Evolutionary conservation across 352 stramenopile species (phyloP), one percentile per base, ranked within the genome.

Genomic region (Lagenidium sp.): DNA sequence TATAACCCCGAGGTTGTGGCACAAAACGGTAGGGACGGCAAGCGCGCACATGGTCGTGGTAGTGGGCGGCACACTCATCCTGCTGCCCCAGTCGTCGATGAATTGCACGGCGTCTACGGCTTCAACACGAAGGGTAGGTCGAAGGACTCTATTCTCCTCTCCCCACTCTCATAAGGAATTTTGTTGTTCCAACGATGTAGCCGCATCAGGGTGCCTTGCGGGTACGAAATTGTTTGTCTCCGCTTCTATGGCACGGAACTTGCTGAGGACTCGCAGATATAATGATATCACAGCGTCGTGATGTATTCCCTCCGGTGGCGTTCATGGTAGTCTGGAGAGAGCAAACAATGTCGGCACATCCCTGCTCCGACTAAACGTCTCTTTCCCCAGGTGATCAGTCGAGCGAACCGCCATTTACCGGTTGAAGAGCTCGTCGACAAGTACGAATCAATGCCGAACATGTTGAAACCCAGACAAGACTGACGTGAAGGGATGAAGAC

Each of bases 281-380:
- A 22, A 85, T 88, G 71, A 83, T 88, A 22, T 82, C 75, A 35
- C 75, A 88, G 57, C 62, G 60, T 31, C 82, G 84, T 45, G 63
- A 62, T 13, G 63, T 70, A 37, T 88, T 78, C 35, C 72, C 75
- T 21, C 72, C 75, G 8, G 68, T 84, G 4, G 72, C 75, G 6
- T 88, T 85, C 45, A 78, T 82, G 65, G 75, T 83, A 40, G n/a
- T n/a, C n/a, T n/a, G n/a, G n/a, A n/a, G n/a, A n/a, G n/a, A n/a
- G n/a, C n/a, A n/a, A n/a, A n/a, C n/a, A n/a, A n/a, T n/a, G n/a
- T n/a, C n/a, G n/a, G n/a, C n/a, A n/a, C n/a, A n/a, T n/a, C n/a
- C n/a, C n/a, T n/a, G n/a, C n/a, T n/a, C n/a, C n/a, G n/a, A n/a
- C n/a, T n/a, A n/a, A n/a, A n/a, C n/a, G n/a, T n/a, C n/a, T n/a